These are phyloP conservation scores for Trichosporon asahii DNA, from an alignment of 1,284 basidiomycete genomes.

Conservation along the genomic window DNA sequence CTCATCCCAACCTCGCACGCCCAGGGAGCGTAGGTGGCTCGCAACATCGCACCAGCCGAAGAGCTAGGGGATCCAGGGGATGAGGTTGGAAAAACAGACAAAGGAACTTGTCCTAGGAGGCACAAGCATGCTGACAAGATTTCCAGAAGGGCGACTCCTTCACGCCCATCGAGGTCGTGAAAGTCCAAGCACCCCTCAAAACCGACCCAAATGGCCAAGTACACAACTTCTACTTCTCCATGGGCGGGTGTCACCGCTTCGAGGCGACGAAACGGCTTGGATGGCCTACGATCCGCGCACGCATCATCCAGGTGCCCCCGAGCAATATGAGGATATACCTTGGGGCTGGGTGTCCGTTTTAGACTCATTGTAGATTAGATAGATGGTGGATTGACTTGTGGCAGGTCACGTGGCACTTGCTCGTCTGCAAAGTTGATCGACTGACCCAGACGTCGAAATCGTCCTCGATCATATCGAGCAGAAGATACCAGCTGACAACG, in stretches of 20 bases:
- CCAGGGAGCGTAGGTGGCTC: too few species aligned
- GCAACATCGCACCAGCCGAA: too few species aligned
- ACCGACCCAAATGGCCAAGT: constrained; percentile 30
- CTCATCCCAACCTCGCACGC: too few species aligned
- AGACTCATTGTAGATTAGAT: neutral
- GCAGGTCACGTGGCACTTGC: too few species aligned
- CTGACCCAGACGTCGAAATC: too few species aligned
- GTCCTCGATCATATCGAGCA: too few species aligned
- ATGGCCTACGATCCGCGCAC: constrained; percentile 45
- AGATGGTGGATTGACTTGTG: too few species aligned
- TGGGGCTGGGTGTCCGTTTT: constrained; percentile 50
- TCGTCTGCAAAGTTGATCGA: too few species aligned
- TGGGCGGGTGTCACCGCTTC: constrained; percentile 53
- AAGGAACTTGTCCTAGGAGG: too few species aligned
- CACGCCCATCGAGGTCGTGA: constrained; percentile 52
- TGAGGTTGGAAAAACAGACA: too few species aligned
- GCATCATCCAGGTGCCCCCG: constrained; percentile 51
- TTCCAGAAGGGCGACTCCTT: constrained; percentile 49
- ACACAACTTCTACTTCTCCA: constrained; percentile 49
- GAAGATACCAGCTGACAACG: too few species aligned
- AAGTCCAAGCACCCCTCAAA: constrained; percentile 44
- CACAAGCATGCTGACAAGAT: neutral
- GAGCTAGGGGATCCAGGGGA: too few species aligned
- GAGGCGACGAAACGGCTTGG: constrained; percentile 51
- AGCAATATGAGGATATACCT: constrained; percentile 48